These are phyloP conservation scores for Colletotrichum sp. DNA, from an alignment of 2,329 filamentous ascomycete genomes.

Conservation along the genomic window DNA sequence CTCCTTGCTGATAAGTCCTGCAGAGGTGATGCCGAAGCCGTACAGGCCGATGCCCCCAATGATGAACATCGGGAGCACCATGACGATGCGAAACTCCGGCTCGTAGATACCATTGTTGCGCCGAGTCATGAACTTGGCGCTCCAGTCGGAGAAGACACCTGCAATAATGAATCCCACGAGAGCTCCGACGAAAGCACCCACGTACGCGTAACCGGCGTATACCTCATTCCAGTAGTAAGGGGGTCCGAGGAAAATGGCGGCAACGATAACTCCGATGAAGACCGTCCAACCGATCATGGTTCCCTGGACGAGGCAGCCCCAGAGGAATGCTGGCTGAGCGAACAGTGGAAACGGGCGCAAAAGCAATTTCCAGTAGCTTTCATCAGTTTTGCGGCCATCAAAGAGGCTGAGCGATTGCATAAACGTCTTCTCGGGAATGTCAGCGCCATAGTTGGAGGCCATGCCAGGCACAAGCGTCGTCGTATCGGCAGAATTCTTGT, in stretches of 20 bases:
- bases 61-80: slow-evolving; percentile 83
- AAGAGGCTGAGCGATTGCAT: slow-evolving; percentile 70
- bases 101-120: slow-evolving; percentile 85
- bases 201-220: slow-evolving; percentile 85
- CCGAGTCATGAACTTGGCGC: slow-evolving; percentile 72
- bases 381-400: slow-evolving; percentile 82
- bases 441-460: slow-evolving; percentile 7
- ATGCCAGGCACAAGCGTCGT: not conserved
- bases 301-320: slow-evolving; percentile 81
- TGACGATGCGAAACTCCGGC: slow-evolving; percentile 85
- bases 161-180: slow-evolving; percentile 78
- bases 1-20: slow-evolving; percentile 55
- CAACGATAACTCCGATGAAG: slow-evolving; percentile 84
- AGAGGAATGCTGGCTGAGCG: slow-evolving; percentile 83
- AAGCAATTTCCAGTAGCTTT: slow-evolving; percentile 69
- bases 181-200: slow-evolving; percentile 84
- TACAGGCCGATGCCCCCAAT: slow-evolving; percentile 81
- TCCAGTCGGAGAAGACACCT: slow-evolving; percentile 75
- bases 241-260: slow-evolving; percentile 80
- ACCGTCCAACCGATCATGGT: slow-evolving; percentile 95
- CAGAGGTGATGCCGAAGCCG: slow-evolving; percentile 79
- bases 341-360: slow-evolving; percentile 84
- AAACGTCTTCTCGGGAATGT: slow-evolving; percentile 62
- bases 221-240: slow-evolving; percentile 84
- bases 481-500: not conserved